A percentile compares a stretch with the other conserved stretches of the same genome.
Evolutionary conservation across 1,139 yeast species (phyloP).

Genomic region (Dujonia santamariae): DNA sequence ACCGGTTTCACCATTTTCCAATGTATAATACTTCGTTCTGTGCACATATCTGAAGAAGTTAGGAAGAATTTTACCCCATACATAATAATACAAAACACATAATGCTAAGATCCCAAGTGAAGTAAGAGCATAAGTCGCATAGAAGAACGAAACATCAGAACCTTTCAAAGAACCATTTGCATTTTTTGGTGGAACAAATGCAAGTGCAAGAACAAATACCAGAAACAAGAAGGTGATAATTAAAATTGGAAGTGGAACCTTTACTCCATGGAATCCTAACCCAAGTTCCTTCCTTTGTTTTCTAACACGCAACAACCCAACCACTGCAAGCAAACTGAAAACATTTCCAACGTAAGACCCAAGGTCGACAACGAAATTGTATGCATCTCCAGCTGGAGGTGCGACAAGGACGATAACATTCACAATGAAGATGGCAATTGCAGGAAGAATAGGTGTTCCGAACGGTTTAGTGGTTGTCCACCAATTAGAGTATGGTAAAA

Average conservation of each 20-base stretch:
- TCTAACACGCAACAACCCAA: conserved; percentile 35
- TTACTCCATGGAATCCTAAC: conserved; percentile 28
- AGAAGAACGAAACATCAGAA: conserved; percentile 32
- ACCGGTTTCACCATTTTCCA: conserved; percentile 38
- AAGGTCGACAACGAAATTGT: conserved; percentile 36
- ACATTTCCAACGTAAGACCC: conserved; percentile 33
- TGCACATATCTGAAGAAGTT: conserved; percentile 29
- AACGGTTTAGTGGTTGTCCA: conserved; percentile 44
- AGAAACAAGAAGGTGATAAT: conserved; percentile 27
- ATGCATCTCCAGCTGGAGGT: conserved; percentile 47
- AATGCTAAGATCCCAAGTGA: conserved; percentile 26
- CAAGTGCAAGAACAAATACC: conserved; percentile 35
- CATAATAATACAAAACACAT: conserved; percentile 29
- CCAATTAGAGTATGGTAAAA: conserved; percentile 34
- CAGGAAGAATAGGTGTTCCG: conserved; percentile 41
- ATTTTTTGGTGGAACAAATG: conserved; percentile 30
- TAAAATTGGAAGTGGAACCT: conserved; percentile 28
- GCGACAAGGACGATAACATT: conserved; percentile 39
- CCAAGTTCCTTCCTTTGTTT: conserved; percentile 32
- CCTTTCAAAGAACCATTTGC: conserved; percentile 33
- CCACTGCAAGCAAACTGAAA: conserved; percentile 30
- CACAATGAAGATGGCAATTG: conserved; percentile 33
- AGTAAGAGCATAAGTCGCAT: conserved; percentile 25
- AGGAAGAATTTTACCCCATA: conserved; percentile 38
- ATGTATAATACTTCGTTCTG: conserved; percentile 24